Evolutionary conservation across 2,329 filamentous ascomycete genomes (phyloP).

Genomic region (Aspergillus carbonarius): DNA sequence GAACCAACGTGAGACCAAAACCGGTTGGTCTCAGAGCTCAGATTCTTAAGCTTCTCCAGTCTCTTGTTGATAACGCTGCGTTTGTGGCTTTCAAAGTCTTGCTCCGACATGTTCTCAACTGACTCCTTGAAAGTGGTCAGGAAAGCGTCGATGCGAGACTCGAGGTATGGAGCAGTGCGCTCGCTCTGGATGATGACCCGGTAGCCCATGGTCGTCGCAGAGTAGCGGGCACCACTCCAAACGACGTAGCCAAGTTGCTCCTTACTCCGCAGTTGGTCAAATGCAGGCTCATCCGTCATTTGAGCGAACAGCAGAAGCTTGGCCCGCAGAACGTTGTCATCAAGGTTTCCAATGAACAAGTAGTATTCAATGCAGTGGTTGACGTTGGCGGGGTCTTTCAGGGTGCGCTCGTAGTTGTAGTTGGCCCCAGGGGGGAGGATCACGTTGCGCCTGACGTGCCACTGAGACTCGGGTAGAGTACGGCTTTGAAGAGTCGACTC

Average conservation of each 20-base stretch:
- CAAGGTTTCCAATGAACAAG: constrained; percentile 67
- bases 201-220: constrained; percentile 78
- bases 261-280: constrained; percentile 92
- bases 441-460: constrained; percentile 74
- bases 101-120: constrained; percentile 72
- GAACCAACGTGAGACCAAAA: constrained; percentile 83
- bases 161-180: constrained; percentile 76
- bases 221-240: constrained; percentile 72
- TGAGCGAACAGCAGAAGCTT: constrained; percentile 81
- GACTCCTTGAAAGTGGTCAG: constrained; percentile 65
- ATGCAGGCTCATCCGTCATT: constrained; percentile 88
- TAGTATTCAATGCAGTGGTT: constrained; percentile 83
- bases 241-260: constrained; percentile 98
- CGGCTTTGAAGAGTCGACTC: constrained; percentile 75
- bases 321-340: constrained; percentile 68
- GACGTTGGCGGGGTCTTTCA: constrained; percentile 85
- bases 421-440: constrained; percentile 77
- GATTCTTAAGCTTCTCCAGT: constrained; percentile 88
- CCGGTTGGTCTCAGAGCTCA: constrained; percentile 76
- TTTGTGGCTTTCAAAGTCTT: constrained; percentile 88
- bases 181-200: constrained; percentile 93
- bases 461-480: constrained; percentile 71
- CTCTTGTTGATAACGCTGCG: constrained; percentile 82
- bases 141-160: constrained; percentile 85
- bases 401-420: constrained; percentile 74